A percentile compares a stretch with the other conserved stretches of the same genome.
phyloP scores from a whole-genome alignment of 768 basidiomycete species.

The Mycena crocata region DNA sequence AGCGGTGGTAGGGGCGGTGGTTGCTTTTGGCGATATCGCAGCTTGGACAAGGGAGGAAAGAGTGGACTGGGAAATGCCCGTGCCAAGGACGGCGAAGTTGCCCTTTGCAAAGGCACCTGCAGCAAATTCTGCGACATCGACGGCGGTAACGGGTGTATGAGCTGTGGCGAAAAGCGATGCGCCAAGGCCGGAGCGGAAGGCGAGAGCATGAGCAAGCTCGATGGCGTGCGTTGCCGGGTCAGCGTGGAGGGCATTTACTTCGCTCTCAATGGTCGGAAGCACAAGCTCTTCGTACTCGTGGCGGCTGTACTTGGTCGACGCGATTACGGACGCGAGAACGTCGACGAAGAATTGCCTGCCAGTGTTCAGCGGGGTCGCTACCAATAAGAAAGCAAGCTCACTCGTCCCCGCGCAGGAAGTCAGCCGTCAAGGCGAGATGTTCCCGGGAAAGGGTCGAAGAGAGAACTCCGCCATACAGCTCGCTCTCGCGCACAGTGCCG shows the following conservation, averaged over 20 bases:
- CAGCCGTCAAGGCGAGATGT: conserved; percentile 92
- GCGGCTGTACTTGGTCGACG: conserved; percentile 83
- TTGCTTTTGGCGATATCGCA: conserved; percentile 63
- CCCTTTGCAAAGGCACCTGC: conserved; percentile 77
- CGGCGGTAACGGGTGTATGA: conserved; percentile 69
- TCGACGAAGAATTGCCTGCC: conserved; percentile 89
- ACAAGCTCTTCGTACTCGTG: conserved; percentile 85
- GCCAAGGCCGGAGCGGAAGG: conserved; percentile 96
- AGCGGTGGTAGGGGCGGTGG: conserved; percentile 49
- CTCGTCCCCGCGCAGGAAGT: conserved; percentile 97
- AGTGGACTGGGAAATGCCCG: conserved; percentile 80
- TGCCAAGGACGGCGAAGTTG: conserved; percentile 89
- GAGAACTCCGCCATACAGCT: conserved; percentile 92
- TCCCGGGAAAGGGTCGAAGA: conserved; percentile 88
- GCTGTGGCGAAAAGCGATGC: conserved; percentile 88
- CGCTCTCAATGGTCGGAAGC: conserved; percentile 74
- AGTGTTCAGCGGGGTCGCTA: conserved; percentile 1
- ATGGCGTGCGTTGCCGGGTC: conserved; percentile 79
- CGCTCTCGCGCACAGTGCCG: conserved; percentile 91
- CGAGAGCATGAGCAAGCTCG: conserved; percentile 89
- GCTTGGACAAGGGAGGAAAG: conserved; percentile 80
- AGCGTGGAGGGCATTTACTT: conserved; percentile 68
- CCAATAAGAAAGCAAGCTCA: conserved; percentile 58
- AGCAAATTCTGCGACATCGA: conserved; percentile 82
- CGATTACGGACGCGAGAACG: conserved; percentile 85